Conservation (phyloP, 805 yeast species). For the Candida easanensis region DNA sequence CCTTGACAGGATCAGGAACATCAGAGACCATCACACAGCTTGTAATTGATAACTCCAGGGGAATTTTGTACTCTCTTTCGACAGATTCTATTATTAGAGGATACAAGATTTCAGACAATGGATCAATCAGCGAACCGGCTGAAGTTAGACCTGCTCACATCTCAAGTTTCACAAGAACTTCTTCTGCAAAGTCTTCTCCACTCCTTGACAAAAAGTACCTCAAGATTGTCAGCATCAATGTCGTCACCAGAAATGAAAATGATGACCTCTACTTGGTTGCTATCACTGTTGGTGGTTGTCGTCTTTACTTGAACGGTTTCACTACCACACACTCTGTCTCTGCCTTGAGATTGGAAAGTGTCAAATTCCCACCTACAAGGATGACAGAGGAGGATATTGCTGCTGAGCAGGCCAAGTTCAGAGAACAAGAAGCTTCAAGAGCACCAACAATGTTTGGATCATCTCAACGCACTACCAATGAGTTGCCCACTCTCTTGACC, state of each 20-base stretch:
- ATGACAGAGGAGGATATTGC: slow-evolving; percentile 33
- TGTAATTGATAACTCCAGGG: slow-evolving; percentile 73
- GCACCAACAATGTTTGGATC: slow-evolving; percentile 16
- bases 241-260: slow-evolving; percentile 64
- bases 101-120: slow-evolving; percentile 52
- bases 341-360: slow-evolving; percentile 44
- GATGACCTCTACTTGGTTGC: slow-evolving; percentile 72
- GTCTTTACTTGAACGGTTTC: slow-evolving; percentile 55
- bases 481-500: slow-evolving; percentile 34
- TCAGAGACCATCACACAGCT: slow-evolving; percentile 63
- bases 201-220: slow-evolving; percentile 53
- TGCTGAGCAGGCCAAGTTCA: slow-evolving; percentile 22
- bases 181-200: slow-evolving; percentile 49
- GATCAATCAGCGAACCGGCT: slow-evolving; percentile 40
- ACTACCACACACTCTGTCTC: slow-evolving; percentile 32
- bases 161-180: slow-evolving; percentile 38
- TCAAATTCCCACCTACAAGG: slow-evolving; percentile 65
- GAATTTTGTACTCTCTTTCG: slow-evolving; percentile 76
- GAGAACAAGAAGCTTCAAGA: slow-evolving; percentile 32
- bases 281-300: slow-evolving; percentile 77
- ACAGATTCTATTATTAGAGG: slow-evolving; percentile 79
- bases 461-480: slow-evolving; percentile 14
- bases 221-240: slow-evolving; percentile 59
- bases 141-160: slow-evolving; percentile 36
- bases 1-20: slow-evolving; percentile 22